Evolutionary conservation across 768 basidiomycete genomes (phyloP).

Genomic region (Russula emetica): DNA sequence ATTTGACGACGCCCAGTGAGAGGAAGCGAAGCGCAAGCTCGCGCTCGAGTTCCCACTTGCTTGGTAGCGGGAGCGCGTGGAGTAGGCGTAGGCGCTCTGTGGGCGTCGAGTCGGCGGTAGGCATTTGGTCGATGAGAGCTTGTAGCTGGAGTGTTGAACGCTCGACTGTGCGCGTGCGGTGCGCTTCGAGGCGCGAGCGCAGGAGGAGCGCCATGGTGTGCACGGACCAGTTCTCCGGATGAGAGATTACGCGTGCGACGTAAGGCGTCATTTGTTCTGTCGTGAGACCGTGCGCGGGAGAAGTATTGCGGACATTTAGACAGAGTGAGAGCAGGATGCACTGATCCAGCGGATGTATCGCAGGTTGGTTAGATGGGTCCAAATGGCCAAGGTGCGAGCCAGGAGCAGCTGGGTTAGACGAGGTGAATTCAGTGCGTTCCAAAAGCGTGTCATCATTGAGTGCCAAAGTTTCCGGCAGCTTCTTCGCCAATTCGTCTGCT

Average conservation of each 20-base stretch:
- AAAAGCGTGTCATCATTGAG: slow-evolving; percentile 96
- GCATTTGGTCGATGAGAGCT: slow-evolving; percentile 96
- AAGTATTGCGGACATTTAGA: slow-evolving; percentile 84
- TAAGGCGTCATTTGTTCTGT: slow-evolving; percentile 91
- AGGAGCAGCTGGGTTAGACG: slow-evolving; percentile 49
- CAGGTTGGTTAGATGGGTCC: slow-evolving; percentile 78
- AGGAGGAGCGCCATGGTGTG: slow-evolving; percentile 96
- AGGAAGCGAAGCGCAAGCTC: slow-evolving; percentile 85
- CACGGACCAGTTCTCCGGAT: slow-evolving; percentile 92
- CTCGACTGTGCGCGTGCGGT: slow-evolving; percentile 88
- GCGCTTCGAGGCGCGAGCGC: slow-evolving; percentile 85
- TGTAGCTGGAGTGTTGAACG: slow-evolving; percentile 89
- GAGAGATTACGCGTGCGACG: slow-evolving; percentile 80
- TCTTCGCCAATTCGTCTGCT: slow-evolving; percentile 30
- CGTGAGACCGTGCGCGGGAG: slow-evolving; percentile 86
- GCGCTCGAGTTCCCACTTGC: slow-evolving; percentile 88
- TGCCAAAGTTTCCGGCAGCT: slow-evolving; percentile 70
- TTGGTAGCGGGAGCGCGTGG: slow-evolving; percentile 77
- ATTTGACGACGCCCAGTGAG: slow-evolving; percentile 80
- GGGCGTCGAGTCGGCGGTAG: slow-evolving; percentile 70
- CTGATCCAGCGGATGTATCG: slow-evolving; percentile 91
- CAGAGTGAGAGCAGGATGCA: slow-evolving; percentile 87
- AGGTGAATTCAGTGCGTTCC: slow-evolving; percentile 89
- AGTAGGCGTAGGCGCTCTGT: slow-evolving; percentile 76
- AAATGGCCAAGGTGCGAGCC: slow-evolving; percentile 58